Evolutionary conservation across 805 yeast genomes (phyloP), one percentile per base, ranked within the genome.

Genomic region (Hanseniaspora jakobsenii): DNA sequence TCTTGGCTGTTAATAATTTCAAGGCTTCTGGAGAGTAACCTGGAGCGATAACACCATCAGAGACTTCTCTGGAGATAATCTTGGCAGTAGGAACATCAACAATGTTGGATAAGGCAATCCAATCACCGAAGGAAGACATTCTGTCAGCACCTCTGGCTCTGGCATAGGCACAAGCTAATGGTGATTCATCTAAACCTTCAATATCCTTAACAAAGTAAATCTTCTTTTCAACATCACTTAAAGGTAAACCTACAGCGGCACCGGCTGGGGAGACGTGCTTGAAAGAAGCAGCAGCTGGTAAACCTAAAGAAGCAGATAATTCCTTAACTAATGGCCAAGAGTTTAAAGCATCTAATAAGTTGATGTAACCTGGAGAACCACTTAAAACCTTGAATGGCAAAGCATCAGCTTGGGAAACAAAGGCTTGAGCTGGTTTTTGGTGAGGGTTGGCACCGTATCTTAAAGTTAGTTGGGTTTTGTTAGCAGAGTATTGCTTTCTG

Each of bases 141-240:
- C 98, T 81, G 68, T 91, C 98, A 54, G 98, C 98, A 65, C 98
- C 98, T 67, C 98, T 83, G 47, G 98, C 98, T 69, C 97, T 83
- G 30, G 98, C 98, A 60, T 91, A 91, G 48, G 98, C 98, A 60
- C 82, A 81, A 51, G 98, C 98, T 60, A 91, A 73, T 47, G 98
- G 97, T 28, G 48, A 45, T 28, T 45, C 43, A 10, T 96, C 84
- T 62, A 91, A 71, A 72, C 87, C 84, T 66, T 84, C 94, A 58
- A 89, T 85, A 64, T 85, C 95, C 54, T 77, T 78, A 51, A 91
- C 98, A 62, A 91, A 91, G 73, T 91, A 91, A 52, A 89, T 76
- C 66, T 89, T 82, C 74, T 86, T 87, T 71, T 91, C 98, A 51
- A 78, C 70, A 41, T 87, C 98, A 37, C 81, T 60, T 56, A 91